Evolutionary conservation across 176 grass and related monocot species (phyloP), one percentile per base, ranked within the genome.

Genomic region (Lolium multiflorum): DNA sequence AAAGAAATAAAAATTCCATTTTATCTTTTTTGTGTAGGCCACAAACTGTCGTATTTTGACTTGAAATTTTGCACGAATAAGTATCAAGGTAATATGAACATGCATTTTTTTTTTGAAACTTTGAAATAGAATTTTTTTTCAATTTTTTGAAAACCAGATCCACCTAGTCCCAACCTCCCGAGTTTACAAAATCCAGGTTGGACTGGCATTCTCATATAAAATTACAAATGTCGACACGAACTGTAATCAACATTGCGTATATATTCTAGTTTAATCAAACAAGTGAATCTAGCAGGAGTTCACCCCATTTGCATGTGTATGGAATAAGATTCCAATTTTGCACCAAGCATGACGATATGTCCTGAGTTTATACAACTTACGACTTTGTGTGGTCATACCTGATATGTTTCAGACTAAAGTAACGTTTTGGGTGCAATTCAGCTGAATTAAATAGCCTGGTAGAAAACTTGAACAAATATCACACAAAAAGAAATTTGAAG

Each of bases 381-480:
- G 22, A 74, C 46, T 74, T 82, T 39, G 50, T 55, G 49, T 39
- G 51, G 49, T 56, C 66, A 14, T 25, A 82, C 9, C 68, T 71
- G 49, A n/a, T 56, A 82, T 18, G 69, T 67, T 31, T 81, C 63
- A 66, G 43, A 81, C 28, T 67, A 35, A 51, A 67, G 15, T 28
- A 49, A 66, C 2, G 7, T 67, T 37, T 81, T 41, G 20, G 28
- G 26, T 82, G 28, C 50, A 41, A 70, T 11, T 82, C 49, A 71
- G 55, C 49, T 71, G 21, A 82, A 56, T 82, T 8, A 41, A 82
- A 82, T 70, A 70, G 80, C 35, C 18, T 37, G 67, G 11, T 71
- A 71, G 80, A 56, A 81, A 48, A 51, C 12, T 20, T 47, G 26
- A 67, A 71, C 65, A 82, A 17, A 31, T 16, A 65, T 35, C 26